Base-by-base conservation (phyloP, 2,329 filamentous ascomycete species). In the Rhynchosporium secalis region DNA sequence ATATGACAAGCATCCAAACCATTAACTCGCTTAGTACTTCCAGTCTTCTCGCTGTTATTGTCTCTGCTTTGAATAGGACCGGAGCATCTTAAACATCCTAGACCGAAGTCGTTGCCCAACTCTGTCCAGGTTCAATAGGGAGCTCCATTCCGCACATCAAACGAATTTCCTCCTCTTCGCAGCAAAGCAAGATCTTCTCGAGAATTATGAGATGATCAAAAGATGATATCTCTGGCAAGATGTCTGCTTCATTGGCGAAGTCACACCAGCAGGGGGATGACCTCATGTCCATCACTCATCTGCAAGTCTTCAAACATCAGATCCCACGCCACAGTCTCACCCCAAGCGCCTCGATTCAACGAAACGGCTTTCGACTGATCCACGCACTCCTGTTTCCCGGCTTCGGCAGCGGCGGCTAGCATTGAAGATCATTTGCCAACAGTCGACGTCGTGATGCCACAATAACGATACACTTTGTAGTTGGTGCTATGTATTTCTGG, bases 381-480 rank as follows among this genome's bases (percentile, higher is more conserved):
- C 90, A 90, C 75, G 20, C 86, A 86, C 71, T 77, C 75, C 13
- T 83, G 79, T 41, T 88, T 90, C 68, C 72, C 76, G 3, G 68
- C 75, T 3, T 70, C 71, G 3, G 71, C 76, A 15, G 77, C 79
- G 3, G 75, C 84, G 3, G 77, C 79, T 2, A 71, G 77, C 1
- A 81, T 89, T 54, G 83, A 88, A 70, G 71, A 78, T 0, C 86
- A 86, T 65, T 78, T 91, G 5, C 71, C 72, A 6, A 70, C 73
- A 3, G 72, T 84, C 15, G 81, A 79, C 7, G 82, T 84, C 40
- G 86, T 88, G 3, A 71, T 70, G 1, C 86, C 88, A 0, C 84
- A 87, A 70, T 90, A 87, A 87, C 79, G 83, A 31, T 89, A 86
- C 74, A 85, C 84, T 15, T 90, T 90, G 86, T 90, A 87, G 51